Conservation (phyloP, 2,329 filamentous ascomycete genomes). For the Cordyceps militaris region DNA sequence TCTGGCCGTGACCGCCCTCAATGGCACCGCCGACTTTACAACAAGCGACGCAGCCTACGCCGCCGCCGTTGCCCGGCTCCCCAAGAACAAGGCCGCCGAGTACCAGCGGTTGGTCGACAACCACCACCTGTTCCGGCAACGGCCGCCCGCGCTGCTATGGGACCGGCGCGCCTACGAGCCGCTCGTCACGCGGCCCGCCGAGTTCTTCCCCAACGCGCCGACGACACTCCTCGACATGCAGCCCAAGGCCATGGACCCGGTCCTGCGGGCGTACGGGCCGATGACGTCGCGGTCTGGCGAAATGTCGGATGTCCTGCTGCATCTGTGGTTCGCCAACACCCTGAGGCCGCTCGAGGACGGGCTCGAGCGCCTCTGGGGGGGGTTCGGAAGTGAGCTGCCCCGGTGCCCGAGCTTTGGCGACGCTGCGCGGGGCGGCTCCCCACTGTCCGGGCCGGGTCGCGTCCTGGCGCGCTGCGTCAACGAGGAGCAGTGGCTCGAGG, state of each 20-base stretch:
- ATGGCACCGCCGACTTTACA: constrained; percentile 19
- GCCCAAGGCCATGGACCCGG: constrained; percentile 45
- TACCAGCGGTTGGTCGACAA: constrained; percentile 45
- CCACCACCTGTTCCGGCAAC: constrained; percentile 41
- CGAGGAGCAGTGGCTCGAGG: constrained; percentile 47
- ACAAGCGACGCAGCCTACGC: constrained; percentile 29
- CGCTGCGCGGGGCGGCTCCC: constrained; percentile 38
- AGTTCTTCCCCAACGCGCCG: constrained; percentile 59
- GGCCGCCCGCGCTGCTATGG: constrained; percentile 50
- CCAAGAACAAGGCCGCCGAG: constrained; percentile 28
- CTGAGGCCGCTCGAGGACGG: constrained; percentile 37
- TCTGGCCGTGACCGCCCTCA: constrained; percentile 21
- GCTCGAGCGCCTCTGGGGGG: constrained; percentile 51
- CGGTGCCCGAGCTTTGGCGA: constrained; percentile 45
- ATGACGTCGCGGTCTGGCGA: constrained; percentile 37
- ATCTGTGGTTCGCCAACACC: constrained; percentile 35
- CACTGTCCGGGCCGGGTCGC: constrained; percentile 22
- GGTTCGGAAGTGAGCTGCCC: constrained; percentile 46
- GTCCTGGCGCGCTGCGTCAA: constrained; percentile 44
- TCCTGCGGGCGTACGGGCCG: constrained; percentile 40
- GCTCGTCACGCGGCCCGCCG: constrained; percentile 46
- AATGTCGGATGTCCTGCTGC: constrained; percentile 43
- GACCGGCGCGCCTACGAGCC: constrained; percentile 68
- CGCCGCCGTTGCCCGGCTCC: constrained; percentile 24
- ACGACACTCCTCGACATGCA: constrained; percentile 60